Base-by-base conservation (phyloP, 2,329 filamentous ascomycete genomes). In the Nannizziopsis barbatae region DNA sequence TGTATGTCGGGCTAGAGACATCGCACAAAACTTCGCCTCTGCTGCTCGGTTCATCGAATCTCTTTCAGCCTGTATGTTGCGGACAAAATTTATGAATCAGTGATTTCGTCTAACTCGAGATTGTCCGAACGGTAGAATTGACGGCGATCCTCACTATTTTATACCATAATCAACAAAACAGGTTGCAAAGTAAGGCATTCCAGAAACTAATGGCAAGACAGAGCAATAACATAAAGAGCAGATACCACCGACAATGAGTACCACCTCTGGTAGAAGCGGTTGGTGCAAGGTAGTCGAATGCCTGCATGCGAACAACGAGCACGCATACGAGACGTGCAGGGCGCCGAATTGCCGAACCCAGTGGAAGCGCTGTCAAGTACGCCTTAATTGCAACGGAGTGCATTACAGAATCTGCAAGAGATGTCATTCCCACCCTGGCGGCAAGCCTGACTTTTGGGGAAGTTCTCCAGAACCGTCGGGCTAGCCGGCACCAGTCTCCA, bases 401-500 rank as follows among this genome's bases (percentile, higher is more conserved):
- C 39, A 42, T 42, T 42, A 42, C 39, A 42, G 20, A 12, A 42
- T 42, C 39, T 42, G 39, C 39, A 42, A 42, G 11, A 42, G 20
- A 42, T 42, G 39, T 42, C 39, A 42, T 42, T 27, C 20, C 20
- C 39, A 42, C 39, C 20, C 39, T 31, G 39, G 20, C 20, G 39
- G 20, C 18, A 42, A 42, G 20, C 39, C 20, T 12, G 20, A 30
- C 7, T 42, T 41, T 42, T 42, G 39, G 39, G 20, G 20, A 42
- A 42, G 39, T 42, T 42, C 20, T 14, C 20, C 39, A 31, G 39
- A 42, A 42, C 20, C 22, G 12, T 42, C 22, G 20, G 20, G 22
- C 20, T 42, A 42, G 12, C 39, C 18, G 22, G 20, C n/a, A n/a
- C n/a, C n/a, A n/a, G n/a, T 42, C 32, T 42, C 20, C 39, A 42